phyloP scores from a whole-genome alignment of 257 asterid species.

The Marsdenia floribunda region DNA sequence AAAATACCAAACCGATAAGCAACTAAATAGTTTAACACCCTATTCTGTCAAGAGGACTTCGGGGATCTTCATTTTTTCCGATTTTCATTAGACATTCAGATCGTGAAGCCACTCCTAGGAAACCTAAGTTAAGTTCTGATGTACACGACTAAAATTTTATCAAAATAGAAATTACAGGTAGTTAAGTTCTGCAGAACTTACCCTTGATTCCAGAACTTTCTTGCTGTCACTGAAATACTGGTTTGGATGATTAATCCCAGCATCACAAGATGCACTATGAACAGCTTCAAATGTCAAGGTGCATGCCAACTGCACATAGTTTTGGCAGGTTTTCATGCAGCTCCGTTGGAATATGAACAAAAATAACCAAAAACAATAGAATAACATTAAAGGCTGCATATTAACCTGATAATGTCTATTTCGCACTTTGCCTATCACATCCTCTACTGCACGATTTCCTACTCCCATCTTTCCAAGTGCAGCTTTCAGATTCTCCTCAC shows the following conservation, averaged over 20 bases:
- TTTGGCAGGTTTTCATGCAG: constrained; percentile 2
- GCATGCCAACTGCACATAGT: constrained; percentile 71
- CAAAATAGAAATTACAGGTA: not conserved
- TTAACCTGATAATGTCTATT: constrained; percentile 85
- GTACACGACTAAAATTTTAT: not conserved
- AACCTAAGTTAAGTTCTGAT: not conserved
- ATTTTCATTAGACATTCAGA: not conserved
- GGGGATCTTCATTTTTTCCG: too few relatives aligned
- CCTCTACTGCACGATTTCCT: constrained; percentile 62
- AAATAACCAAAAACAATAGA: constrained; percentile 7
- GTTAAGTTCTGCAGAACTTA: constrained; percentile 3
- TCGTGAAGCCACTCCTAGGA: not conserved
- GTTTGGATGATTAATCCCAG: constrained; percentile 93
- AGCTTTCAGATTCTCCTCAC: constrained; percentile 88
- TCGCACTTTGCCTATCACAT: constrained; percentile 71
- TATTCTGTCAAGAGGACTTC: not conserved
- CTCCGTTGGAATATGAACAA: not conserved
- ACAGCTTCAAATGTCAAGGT: constrained; percentile 94
- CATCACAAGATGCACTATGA: constrained; percentile 74
- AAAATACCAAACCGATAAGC: not conserved
- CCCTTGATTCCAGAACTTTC: constrained; percentile 49
- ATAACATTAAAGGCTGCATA: constrained; percentile 4
- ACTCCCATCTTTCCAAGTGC: constrained; percentile 86
- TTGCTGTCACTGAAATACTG: constrained; percentile 82
- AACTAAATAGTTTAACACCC: not conserved